Percentiles rank a stretch among this genome's conserved stretches.
phyloP scores from a whole-genome alignment of 2,329 filamentous ascomycete genomes.

The Alternaria sp. region DNA sequence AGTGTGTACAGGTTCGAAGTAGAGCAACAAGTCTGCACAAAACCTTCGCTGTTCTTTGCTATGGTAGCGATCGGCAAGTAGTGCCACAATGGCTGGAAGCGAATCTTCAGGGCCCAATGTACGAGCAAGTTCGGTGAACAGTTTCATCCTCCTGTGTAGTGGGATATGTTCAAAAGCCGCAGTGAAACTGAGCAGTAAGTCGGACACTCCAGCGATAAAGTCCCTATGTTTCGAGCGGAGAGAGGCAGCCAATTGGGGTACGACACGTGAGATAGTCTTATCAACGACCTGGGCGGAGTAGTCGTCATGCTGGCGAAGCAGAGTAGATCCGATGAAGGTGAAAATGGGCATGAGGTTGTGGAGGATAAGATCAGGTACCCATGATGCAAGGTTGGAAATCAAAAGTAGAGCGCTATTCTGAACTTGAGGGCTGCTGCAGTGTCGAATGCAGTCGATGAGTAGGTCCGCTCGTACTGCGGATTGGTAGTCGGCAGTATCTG shows the following conservation, averaged over 20 bases:
- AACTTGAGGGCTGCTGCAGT: conserved; percentile 88
- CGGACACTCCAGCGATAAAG: conserved; percentile 81
- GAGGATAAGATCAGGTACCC: conserved; percentile 87
- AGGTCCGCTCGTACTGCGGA: conserved; percentile 86
- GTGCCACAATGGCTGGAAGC: conserved; percentile 83
- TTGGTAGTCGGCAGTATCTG: conserved; percentile 72
- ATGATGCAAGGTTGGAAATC: conserved; percentile 84
- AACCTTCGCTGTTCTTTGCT: conserved; percentile 80
- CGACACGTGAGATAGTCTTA: conserved; percentile 90
- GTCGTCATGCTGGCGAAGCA: conserved; percentile 91
- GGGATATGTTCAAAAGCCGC: conserved; percentile 97
- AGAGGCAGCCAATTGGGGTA: conserved; percentile 88
- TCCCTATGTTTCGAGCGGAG: conserved; percentile 80
- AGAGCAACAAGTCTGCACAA: conserved; percentile 74
- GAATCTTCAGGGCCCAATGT: conserved; percentile 88
- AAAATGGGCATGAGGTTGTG: conserved; percentile 99
- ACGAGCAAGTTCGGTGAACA: conserved; percentile 85
- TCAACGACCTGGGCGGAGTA: conserved; percentile 97
- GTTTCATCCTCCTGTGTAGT: conserved; percentile 77
- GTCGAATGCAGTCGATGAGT: conserved; percentile 92
- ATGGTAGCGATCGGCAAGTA: conserved; percentile 90
- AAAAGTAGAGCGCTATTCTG: conserved; percentile 90
- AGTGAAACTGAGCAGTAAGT: conserved; percentile 93
- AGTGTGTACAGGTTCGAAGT: conserved; percentile 78
- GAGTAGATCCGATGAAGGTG: conserved; percentile 94